Base-by-base conservation (phyloP, 208 protist species). In the Crithidia mellificae region DNA sequence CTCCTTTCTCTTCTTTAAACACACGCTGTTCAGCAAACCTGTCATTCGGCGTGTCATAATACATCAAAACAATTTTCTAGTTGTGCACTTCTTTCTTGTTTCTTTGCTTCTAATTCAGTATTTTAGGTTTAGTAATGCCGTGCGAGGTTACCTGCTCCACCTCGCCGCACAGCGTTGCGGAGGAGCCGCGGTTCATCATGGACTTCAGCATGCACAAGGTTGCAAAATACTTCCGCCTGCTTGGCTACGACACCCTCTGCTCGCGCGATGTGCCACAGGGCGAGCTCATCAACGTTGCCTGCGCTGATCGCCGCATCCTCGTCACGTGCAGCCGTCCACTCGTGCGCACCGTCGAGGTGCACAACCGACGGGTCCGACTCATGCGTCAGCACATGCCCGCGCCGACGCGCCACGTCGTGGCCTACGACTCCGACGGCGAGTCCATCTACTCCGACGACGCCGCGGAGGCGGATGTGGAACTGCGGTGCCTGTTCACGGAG, bases 371-470 rank as follows among this genome's bases (percentile, higher is more conserved):
- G 7, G 54, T 77, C 49, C 57, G 25, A n/a, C 19, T 39, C 19
- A 65, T 51, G 59, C 64, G 54, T 0, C 0, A 24, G 29, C 15
- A 24, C 29, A 50, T 12, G 22, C 41, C 47, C 27, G 52, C 55
- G 2, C 54, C 44, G 17, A 19, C 38, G 0, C 59, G 61, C 6
- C 58, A 52, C 46, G 80, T 93, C 3, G 82, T 89, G 3, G 81
- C 76, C 6, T 91, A 93, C 73, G 77, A 90, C 76, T 93, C 88
- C 1, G 84, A 93, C 52, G 84, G 88, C 17, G 88, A 87, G 47
- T 88, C 78, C 19, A 59, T 90, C 22, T 93, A 90, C 74, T 86
- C 84, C 17, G 62, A 74, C 6, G 69, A 63, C 14, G 54, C 41
- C 41, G 64, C 64, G 12, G 78, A 71, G 25, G 54, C 58, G 2